phyloP scores from a whole-genome alignment of 192 early-diverging fungal species.

The Rhizoclosmatium globosum region DNA sequence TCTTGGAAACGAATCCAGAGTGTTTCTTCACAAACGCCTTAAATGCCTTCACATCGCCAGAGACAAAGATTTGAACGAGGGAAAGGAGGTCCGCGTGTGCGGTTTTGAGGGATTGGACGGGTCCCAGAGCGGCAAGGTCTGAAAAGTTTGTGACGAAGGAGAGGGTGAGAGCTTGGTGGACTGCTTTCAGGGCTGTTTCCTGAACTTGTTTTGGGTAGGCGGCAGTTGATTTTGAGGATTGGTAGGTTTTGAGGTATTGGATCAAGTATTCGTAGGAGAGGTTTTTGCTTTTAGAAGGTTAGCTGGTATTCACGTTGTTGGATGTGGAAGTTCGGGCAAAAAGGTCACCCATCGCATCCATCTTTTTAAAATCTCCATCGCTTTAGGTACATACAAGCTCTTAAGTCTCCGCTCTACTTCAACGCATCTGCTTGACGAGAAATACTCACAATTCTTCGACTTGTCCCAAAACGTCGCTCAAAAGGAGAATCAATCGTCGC shows the following conservation, averaged over 20 bases:
- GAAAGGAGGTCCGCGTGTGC: conserved; percentile 60
- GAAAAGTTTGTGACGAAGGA: conserved; percentile 81
- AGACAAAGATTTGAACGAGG: conserved; percentile 75
- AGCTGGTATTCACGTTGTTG: background rate
- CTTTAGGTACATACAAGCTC: background rate
- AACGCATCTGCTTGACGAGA: background rate
- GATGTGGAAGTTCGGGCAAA: background rate
- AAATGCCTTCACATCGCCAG: conserved; percentile 72
- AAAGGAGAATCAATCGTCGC: conserved; percentile 65
- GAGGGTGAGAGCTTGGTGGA: conserved; percentile 72
- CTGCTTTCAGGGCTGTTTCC: conserved; percentile 67
- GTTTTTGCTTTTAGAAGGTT: conserved; percentile 32
- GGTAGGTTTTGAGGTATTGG: conserved; percentile 69
- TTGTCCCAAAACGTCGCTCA: conserved; percentile 70
- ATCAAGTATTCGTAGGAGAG: conserved; percentile 67
- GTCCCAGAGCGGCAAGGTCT: conserved; percentile 70
- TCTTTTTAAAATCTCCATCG: background rate
- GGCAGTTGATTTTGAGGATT: conserved; percentile 46
- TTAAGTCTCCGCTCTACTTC: no score
- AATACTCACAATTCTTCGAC: conserved; percentile 59
- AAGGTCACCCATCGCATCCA: background rate
- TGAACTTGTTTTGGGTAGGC: conserved; percentile 55
- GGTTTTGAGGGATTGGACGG: conserved; percentile 66
- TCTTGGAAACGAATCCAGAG: conserved; percentile 56
- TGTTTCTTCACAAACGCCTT: conserved; percentile 67